Percentiles rank a stretch among this genome's conserved stretches.
phyloP scores from a whole-genome alignment of 371 early-diverging fungal species.

The Nematocida sp. region DNA sequence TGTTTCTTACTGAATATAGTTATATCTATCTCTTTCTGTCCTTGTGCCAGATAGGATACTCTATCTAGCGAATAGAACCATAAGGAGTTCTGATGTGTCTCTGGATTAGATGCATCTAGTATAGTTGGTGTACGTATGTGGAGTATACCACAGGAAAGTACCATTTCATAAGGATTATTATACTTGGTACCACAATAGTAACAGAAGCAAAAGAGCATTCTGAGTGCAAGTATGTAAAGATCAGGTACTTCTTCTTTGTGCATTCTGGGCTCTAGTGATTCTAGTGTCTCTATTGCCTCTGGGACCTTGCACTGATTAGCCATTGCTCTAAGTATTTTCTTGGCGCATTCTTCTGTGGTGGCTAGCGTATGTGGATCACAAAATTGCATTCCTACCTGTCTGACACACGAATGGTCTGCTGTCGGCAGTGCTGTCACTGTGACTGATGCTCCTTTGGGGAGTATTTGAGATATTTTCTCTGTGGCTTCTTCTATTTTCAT shows the following conservation, averaged over 20 bases:
- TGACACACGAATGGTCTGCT: background rate
- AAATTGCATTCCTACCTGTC: constrained; percentile 21
- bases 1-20: constrained; percentile 1
- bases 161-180: constrained; percentile 37
- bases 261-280: constrained; percentile 3
- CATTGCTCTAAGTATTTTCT: constrained; percentile 28
- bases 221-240: constrained; percentile 34
- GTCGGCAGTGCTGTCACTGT: constrained; percentile 2
- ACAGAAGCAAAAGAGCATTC: constrained; percentile 44
- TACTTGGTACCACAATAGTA: constrained; percentile 48
- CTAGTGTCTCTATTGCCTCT: constrained; percentile 15
- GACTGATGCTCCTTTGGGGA: background rate
- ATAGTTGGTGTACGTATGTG: constrained; percentile 9
- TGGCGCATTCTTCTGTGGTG: background rate
- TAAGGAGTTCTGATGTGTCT: background rate
- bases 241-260: background rate
- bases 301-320: constrained; percentile 26
- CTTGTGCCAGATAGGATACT: background rate
- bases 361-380: constrained; percentile 1
- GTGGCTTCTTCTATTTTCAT: background rate
- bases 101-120: constrained; percentile 20
- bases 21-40: background rate
- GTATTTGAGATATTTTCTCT: background rate
- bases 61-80: constrained; percentile 13
- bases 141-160: constrained; percentile 15